These are phyloP conservation scores for Penicillium pulvis DNA, from an alignment of 495 filamentous ascomycete genomes.

Conservation along the genomic window DNA sequence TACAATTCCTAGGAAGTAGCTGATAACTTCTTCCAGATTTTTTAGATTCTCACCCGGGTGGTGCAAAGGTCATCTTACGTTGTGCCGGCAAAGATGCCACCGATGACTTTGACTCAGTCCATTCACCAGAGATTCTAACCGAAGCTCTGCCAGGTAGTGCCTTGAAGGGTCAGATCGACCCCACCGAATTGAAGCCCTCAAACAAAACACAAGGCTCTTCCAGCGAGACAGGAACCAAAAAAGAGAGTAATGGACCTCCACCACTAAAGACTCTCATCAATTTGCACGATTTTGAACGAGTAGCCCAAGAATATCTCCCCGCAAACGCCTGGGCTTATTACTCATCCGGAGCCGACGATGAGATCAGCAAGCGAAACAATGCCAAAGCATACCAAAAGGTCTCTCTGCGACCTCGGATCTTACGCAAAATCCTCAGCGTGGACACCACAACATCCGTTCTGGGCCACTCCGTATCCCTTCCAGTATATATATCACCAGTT, in stretches of 20 bases:
- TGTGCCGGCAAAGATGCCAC: constrained; percentile 88
- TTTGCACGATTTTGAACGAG: constrained; percentile 64
- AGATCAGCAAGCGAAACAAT: constrained; percentile 84
- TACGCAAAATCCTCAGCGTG: constrained; percentile 70
- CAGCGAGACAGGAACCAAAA: not conserved
- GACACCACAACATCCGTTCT: constrained; percentile 76
- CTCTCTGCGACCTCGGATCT: constrained; percentile 75
- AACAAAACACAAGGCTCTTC: not conserved
- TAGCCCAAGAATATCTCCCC: constrained; percentile 54
- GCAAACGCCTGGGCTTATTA: constrained; percentile 86
- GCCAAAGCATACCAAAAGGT: constrained; percentile 77
- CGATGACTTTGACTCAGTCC: constrained; percentile 79
- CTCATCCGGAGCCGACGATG: constrained; percentile 80
- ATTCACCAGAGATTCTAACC: constrained; percentile 60
- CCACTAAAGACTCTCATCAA: constrained; percentile 62
- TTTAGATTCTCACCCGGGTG: constrained; percentile 71
- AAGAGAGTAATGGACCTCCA: constrained; percentile 35
- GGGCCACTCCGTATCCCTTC: constrained; percentile 66
- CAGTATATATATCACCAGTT: constrained; percentile 78
- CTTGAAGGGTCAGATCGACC: constrained; percentile 26
- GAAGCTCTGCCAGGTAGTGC: constrained; percentile 27
- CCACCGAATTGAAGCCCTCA: constrained; percentile 4
- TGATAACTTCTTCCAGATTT: constrained; percentile 25
- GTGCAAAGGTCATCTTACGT: constrained; percentile 75
- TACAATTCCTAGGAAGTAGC: not conserved